These are phyloP conservation scores for Fusarium nurragi DNA, from an alignment of 2,329 filamentous ascomycete species.

Conservation along the genomic window DNA sequence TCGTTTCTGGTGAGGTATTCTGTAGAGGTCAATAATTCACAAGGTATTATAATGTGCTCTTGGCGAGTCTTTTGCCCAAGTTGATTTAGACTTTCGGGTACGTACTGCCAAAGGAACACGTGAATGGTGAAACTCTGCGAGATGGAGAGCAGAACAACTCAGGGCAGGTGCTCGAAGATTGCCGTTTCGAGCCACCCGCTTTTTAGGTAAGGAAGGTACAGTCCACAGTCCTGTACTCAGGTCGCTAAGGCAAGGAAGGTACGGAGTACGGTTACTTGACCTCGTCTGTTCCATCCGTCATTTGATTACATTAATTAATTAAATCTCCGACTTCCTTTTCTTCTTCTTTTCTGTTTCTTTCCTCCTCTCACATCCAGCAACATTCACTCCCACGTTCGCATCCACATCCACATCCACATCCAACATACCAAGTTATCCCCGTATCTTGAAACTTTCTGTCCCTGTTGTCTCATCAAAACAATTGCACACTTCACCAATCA, in stretches of 20 bases:
- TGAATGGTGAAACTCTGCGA: background rate
- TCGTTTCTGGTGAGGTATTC: background rate
- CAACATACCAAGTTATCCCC: conserved; percentile 13
- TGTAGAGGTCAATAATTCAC: background rate
- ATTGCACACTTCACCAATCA: conserved; percentile 17
- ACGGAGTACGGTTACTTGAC: background rate
- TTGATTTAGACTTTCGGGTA: background rate
- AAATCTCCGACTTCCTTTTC: conserved; percentile 8
- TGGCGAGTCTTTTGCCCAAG: background rate
- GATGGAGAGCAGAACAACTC: background rate
- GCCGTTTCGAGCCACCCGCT: conserved; percentile 24
- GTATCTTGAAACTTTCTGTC: conserved; percentile 4
- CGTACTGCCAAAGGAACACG: background rate
- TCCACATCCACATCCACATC: background rate
- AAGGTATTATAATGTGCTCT: background rate
- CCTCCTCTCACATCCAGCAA: background rate
- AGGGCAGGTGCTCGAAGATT: conserved; percentile 16
- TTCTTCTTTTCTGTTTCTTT: background rate
- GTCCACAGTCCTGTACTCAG: background rate
- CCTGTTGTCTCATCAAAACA: conserved; percentile 1
- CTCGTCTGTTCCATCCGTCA: conserved; percentile 5
- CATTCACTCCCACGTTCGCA: background rate
- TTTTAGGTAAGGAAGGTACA: conserved; percentile 9
- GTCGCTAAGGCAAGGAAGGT: background rate
- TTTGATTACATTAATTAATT: conserved; percentile 6